Conservation (phyloP, 768 basidiomycete genomes). For the Dioszegia hungarica region DNA sequence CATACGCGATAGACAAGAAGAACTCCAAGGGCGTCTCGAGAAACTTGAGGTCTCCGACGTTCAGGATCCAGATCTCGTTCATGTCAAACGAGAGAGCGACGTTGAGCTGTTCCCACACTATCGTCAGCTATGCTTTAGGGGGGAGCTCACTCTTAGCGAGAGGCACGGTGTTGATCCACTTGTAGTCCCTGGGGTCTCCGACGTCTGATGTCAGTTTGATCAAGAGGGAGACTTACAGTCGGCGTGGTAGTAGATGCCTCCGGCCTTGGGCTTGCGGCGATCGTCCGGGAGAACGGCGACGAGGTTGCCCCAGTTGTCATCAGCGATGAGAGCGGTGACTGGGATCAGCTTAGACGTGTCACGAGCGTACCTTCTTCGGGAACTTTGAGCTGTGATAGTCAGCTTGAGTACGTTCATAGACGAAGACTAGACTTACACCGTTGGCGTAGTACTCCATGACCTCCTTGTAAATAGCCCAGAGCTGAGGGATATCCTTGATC, state of each 20-base stretch:
- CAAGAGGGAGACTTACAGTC: slow-evolving; percentile 8
- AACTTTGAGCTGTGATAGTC: slow-evolving; percentile 24
- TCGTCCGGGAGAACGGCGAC: slow-evolving; percentile 55
- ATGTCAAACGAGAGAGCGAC: slow-evolving; percentile 61
- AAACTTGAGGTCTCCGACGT: slow-evolving; percentile 71
- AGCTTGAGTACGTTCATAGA: background rate
- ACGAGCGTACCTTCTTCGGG: slow-evolving; percentile 14
- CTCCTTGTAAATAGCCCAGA: slow-evolving; percentile 61
- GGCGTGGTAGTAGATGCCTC: slow-evolving; percentile 67
- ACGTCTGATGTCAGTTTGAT: slow-evolving; percentile 51
- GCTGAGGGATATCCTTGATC: slow-evolving; percentile 56
- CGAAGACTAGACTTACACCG: slow-evolving; percentile 21
- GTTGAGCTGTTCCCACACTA: slow-evolving; percentile 67
- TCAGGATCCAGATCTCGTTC: slow-evolving; percentile 63
- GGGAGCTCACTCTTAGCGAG: slow-evolving; percentile 24
- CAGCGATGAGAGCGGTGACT: slow-evolving; percentile 49
- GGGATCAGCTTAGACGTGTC: background rate
- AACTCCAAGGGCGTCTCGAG: slow-evolving; percentile 68
- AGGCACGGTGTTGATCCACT: slow-evolving; percentile 58
- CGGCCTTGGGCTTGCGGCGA: slow-evolving; percentile 51
- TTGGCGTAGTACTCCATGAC: slow-evolving; percentile 61
- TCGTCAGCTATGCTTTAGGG: background rate
- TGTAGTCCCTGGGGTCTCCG: slow-evolving; percentile 62
- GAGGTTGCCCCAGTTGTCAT: slow-evolving; percentile 74
- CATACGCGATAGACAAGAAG: slow-evolving; percentile 63